Evolutionary conservation across 768 basidiomycete genomes (phyloP), one percentile per base, ranked within the genome.

Genomic region (Mycena galericulata): DNA sequence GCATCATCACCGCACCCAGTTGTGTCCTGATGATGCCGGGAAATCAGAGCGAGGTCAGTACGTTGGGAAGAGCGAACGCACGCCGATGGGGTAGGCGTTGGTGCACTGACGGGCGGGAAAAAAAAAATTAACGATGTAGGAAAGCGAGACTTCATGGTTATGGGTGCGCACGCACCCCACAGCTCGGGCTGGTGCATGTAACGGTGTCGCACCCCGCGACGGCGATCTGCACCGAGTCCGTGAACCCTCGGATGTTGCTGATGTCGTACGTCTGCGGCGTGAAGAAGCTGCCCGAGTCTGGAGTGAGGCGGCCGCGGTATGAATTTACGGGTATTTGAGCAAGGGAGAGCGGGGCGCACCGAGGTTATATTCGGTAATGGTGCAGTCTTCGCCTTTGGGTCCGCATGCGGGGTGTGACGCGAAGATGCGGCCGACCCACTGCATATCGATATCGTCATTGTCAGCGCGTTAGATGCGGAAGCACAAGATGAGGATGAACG

Each of bases 361-460:
- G 24, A 84, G 76, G 51, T 84, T 84, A 51, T 79, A 83, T 62
- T 84, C 83, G 4, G 75, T 75, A 68, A 81, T 69, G 15, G 81
- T 80, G 72, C 83, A 83, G 32, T 73, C 71, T 63, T 84, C 83
- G n/a, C 81, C 83, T 53, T 71, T 74, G 34, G 72, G 73, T 4
- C 83, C 83, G 56, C 83, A 84, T 0, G 41, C 46, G 4, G 81
- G 80, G 63, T 80, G 80, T 64, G 81, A 78, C 54, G 76, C 74
- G 72, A 82, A 83, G 58, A 83, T 77, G 34, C 83, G 79, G 26
- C 83, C 83, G 61, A 82, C 81, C 82, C 82, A 84, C 81, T 83
- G 67, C 8, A 63, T 29, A 30, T n/a, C 15, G 26, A 15, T n/a
- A n/a, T n/a, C n/a, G n/a, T n/a, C n/a, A n/a, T n/a, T n/a, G n/a